Conservation (phyloP, 768 basidiomycete species). For the Boletus rex-veris region DNA sequence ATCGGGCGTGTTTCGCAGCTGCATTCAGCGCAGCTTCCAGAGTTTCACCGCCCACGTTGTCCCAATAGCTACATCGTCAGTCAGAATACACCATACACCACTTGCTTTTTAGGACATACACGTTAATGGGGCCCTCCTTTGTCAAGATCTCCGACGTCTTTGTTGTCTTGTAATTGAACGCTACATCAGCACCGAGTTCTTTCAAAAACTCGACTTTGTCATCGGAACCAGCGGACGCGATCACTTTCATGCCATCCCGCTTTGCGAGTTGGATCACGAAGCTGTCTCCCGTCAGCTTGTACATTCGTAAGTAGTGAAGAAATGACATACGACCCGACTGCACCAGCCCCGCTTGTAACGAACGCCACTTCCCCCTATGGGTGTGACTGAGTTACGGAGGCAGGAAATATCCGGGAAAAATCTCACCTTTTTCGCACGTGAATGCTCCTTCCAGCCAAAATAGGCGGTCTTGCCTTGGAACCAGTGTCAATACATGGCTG, state of each 20-base stretch:
- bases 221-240: conserved; percentile 69
- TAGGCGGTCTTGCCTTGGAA: conserved; percentile 21
- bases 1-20: conserved; percentile 43
- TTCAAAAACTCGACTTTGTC: conserved; percentile 65
- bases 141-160: conserved; percentile 48
- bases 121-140: conserved; percentile 55
- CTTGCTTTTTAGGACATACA: conserved; percentile 28
- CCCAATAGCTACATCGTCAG: conserved; percentile 22
- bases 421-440: conserved; percentile 25
- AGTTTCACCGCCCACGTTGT: conserved; percentile 58
- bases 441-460: conserved; percentile 15
- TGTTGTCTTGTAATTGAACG: conserved; percentile 71
- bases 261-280: conserved; percentile 53
- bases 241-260: conserved; percentile 55
- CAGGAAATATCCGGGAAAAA: too few species aligned
- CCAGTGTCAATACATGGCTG: background rate
- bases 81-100: background rate
- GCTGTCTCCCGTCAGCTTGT: conserved; percentile 18
- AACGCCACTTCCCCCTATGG: conserved; percentile 48
- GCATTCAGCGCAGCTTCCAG: conserved; percentile 53
- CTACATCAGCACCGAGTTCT: conserved; percentile 62
- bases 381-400: background rate
- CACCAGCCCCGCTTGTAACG: conserved; percentile 41
- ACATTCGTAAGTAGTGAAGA: background rate
- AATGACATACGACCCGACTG: conserved; percentile 56